A percentile compares a stretch with the other conserved stretches of the same genome.
Conservation (phyloP, 768 basidiomycete species). For the Chlorophyllum brunneum region DNA sequence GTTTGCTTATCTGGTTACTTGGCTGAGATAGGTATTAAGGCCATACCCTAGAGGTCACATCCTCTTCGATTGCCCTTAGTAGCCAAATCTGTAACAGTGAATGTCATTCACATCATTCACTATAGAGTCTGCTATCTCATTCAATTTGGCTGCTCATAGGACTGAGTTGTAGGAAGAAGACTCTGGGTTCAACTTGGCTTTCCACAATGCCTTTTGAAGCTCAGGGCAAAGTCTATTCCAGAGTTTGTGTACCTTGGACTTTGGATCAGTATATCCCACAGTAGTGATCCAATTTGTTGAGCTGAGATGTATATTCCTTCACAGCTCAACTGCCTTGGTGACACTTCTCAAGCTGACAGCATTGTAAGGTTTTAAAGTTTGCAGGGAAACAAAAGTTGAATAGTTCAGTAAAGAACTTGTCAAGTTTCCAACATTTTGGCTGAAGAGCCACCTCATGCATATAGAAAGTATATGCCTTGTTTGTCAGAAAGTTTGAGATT, state of each 20-base stretch:
- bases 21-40: too few relatives aligned
- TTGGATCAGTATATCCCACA: too few relatives aligned
- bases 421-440: conserved; percentile 19
- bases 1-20: too few relatives aligned
- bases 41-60: too few relatives aligned
- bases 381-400: conserved; percentile 33
- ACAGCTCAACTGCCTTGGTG: conserved; percentile 27
- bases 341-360: conserved; percentile 19
- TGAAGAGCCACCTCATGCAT: conserved; percentile 22
- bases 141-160: conserved; percentile 22
- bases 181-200: conserved; percentile 26
- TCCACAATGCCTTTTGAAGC: conserved; percentile 28
- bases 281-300: conserved; percentile 30
- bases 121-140: conserved; percentile 22
- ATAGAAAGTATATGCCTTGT: conserved; percentile 26
- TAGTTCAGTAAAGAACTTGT: conserved; percentile 23
- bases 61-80: too few relatives aligned
- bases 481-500: conserved; percentile 25
- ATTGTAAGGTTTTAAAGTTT: conserved; percentile 22
- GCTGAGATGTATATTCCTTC: conserved; percentile 28
- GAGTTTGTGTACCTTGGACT: conserved; percentile 27
- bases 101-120: neutral
- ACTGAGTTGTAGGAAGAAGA: conserved; percentile 24
- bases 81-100: too few relatives aligned
- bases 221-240: conserved; percentile 27